These are phyloP conservation scores for Picea sitchensis DNA, from an alignment of 75 land plant genomes.

Conservation along the genomic window DNA sequence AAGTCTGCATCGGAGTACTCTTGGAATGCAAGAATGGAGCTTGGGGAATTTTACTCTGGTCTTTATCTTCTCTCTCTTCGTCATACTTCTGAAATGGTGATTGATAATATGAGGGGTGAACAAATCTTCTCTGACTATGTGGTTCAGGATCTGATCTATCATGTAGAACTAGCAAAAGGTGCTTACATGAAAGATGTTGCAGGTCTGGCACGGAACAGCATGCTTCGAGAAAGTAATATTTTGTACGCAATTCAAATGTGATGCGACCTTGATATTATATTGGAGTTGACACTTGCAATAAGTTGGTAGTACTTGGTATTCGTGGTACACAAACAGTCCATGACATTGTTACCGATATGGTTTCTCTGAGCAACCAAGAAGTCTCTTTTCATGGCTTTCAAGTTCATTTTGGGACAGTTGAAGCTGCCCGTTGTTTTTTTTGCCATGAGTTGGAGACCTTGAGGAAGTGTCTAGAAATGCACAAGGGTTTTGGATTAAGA, in stretches of 20 bases:
- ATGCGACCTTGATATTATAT: conserved; percentile 91
- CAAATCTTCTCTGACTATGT: no score
- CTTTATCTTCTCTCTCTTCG: conserved; percentile 81
- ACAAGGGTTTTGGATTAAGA: conserved; percentile 76
- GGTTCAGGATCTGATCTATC: conserved; percentile 85
- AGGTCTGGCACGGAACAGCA: conserved; percentile 62
- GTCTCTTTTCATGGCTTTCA: conserved; percentile 72
- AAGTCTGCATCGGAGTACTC: conserved; percentile 66
- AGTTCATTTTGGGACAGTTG: conserved; percentile 84
- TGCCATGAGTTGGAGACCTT: conserved; percentile 71
- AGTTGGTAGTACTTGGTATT: conserved; percentile 76
- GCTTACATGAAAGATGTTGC: conserved; percentile 62
- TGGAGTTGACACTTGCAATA: conserved; percentile 61
- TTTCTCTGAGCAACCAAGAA: conserved; percentile 57
- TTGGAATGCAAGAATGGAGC: conserved; percentile 81
- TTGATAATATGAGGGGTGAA: no score
- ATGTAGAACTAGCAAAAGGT: conserved; percentile 80
- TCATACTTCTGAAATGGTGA: conserved; percentile 57
- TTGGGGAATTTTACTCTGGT: conserved; percentile 82
- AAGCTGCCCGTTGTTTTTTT: conserved; percentile 86
- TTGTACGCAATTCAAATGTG: conserved; percentile 68
- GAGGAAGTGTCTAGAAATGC: conserved; percentile 49
- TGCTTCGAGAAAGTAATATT: conserved; percentile 82
- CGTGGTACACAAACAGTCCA: conserved; percentile 87
- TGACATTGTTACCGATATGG: conserved; percentile 83